Conservation (phyloP, 768 basidiomycete genomes). For the Gelatoporia subvermispora region DNA sequence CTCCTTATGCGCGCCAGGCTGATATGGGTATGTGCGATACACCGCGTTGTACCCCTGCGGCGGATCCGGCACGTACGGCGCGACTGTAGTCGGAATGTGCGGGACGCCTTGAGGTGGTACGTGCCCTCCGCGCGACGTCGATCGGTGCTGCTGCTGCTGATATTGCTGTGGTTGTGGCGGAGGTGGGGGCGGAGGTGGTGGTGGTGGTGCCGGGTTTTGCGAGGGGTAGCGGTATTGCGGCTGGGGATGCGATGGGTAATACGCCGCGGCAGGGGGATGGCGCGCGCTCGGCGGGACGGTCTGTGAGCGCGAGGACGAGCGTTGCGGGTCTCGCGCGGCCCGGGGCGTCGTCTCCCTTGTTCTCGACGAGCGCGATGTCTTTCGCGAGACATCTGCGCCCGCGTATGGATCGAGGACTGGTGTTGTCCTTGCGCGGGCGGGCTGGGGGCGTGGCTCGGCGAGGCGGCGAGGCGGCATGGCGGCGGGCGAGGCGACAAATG, state of each 20-base stretch:
- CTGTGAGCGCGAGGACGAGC: slow-evolving; percentile 4
- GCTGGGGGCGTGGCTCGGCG: slow-evolving; percentile 6
- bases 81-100: background rate
- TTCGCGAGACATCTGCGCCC: slow-evolving; percentile 3
- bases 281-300: slow-evolving; percentile 6
- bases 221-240: no score
- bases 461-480: background rate
- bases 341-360: background rate
- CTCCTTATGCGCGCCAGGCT: slow-evolving; percentile 4
- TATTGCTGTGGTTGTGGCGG: background rate
- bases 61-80: background rate
- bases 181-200: background rate
- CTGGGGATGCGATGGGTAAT: background rate
- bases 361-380: slow-evolving; percentile 7
- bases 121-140: background rate
- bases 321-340: slow-evolving; percentile 8
- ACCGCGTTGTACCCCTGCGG: slow-evolving; percentile 4
- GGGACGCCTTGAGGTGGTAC: background rate
- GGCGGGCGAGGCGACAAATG: background rate
- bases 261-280: background rate
- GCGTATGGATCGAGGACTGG: slow-evolving; percentile 2
- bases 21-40: slow-evolving; percentile 3
- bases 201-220: background rate
- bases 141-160: no score
- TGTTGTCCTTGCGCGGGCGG: slow-evolving; percentile 12